These are phyloP conservation scores for Cystobasidiaceae sp. DNA, from an alignment of 1,284 basidiomycete genomes.

Conservation along the genomic window DNA sequence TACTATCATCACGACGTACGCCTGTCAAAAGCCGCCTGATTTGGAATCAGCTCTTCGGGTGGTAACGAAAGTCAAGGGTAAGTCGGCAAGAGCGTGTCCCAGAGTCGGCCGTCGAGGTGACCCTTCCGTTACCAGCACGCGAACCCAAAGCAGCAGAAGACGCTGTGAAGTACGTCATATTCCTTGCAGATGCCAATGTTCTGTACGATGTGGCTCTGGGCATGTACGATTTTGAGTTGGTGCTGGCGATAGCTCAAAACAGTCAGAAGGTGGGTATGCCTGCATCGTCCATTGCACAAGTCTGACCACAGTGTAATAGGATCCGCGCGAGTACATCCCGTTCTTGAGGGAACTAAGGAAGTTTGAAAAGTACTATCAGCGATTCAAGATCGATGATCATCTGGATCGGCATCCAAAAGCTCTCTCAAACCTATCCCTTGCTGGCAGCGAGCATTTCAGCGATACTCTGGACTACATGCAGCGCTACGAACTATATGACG, in stretches of 20 bases:
- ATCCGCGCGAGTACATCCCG: conserved; percentile 95
- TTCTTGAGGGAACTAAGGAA: conserved; percentile 85
- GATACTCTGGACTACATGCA: conserved; percentile 77
- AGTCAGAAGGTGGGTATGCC: conserved; percentile 70
- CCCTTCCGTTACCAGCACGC: conserved; percentile 53
- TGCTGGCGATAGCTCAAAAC: conserved; percentile 93
- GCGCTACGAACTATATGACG: conserved; percentile 67
- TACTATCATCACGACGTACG: conserved; percentile 84
- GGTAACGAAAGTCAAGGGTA: conserved; percentile 72
- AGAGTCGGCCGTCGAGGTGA: neutral
- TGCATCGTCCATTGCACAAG: neutral
- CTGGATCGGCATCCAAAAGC: conserved; percentile 72
- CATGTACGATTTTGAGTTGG: conserved; percentile 97
- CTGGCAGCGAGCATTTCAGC: conserved; percentile 66
- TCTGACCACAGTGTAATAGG: conserved; percentile 53
- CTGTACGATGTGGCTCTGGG: conserved; percentile 92
- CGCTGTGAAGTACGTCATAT: conserved; percentile 97
- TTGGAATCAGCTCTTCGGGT: conserved; percentile 77
- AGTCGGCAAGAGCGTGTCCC: conserved; percentile 20
- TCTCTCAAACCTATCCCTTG: conserved; percentile 65
- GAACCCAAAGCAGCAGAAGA: conserved; percentile 80
- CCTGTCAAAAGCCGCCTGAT: conserved; percentile 86
- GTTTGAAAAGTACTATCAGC: conserved; percentile 74
- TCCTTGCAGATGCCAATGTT: conserved; percentile 86
- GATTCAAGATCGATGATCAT: conserved; percentile 90